Percentiles rank a stretch among this genome's conserved stretches.
phyloP scores from a whole-genome alignment of 2,329 filamentous ascomycete genomes.

The Lojkania enalia region DNA sequence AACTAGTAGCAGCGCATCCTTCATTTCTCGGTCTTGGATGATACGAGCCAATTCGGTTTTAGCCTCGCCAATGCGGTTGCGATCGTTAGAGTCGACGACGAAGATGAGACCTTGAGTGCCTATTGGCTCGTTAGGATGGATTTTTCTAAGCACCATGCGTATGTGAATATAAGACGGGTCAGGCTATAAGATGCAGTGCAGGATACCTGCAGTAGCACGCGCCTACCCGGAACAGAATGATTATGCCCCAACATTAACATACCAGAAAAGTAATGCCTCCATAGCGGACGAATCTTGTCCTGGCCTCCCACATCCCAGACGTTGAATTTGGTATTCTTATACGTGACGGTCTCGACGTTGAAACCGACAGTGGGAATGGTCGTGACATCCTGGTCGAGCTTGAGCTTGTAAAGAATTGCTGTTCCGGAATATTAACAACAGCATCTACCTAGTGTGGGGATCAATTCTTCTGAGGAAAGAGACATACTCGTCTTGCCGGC shows the following conservation, averaged over 20 bases:
- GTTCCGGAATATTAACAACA: not conserved
- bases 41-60: constrained; percentile 96
- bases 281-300: constrained; percentile 99
- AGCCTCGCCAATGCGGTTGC: constrained; percentile 95
- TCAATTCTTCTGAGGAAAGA: not conserved
- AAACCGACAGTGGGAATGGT: constrained; percentile 99
- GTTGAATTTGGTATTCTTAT: constrained; percentile 99
- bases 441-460: constrained; percentile 51
- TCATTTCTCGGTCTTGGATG: constrained; percentile 98
- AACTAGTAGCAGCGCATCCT: constrained; percentile 93
- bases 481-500: constrained; percentile 86
- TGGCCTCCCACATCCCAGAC: constrained; percentile 99
- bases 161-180: too few relatives aligned
- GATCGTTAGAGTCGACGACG: constrained; percentile 98
- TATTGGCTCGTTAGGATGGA: constrained; percentile 16
- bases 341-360: constrained; percentile 99
- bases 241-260: constrained; percentile 55
- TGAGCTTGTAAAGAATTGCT: constrained; percentile 98
- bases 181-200: too few relatives aligned
- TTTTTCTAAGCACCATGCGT: too few relatives aligned
- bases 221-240: constrained; percentile 37
- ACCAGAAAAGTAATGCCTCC: constrained; percentile 98
- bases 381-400: constrained; percentile 98
- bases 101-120: constrained; percentile 99
- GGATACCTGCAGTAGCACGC: too few relatives aligned